Percentiles rank a stretch among this genome's conserved stretches.
These are phyloP conservation scores for Penicillium ucsense DNA, from an alignment of 495 filamentous ascomycete species.

Conservation along the genomic window DNA sequence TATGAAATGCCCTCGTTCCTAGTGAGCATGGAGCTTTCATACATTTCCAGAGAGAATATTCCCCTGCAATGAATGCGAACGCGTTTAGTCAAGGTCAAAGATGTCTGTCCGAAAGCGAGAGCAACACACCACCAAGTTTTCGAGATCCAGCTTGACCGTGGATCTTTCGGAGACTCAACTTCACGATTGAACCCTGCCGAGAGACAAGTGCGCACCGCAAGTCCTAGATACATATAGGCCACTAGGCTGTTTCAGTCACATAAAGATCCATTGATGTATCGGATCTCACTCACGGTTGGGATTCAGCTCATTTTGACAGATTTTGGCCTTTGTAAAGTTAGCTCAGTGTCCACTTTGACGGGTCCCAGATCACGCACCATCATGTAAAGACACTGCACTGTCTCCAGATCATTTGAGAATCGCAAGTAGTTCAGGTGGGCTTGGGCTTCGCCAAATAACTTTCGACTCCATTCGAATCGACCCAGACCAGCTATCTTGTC, in stretches of 20 bases:
- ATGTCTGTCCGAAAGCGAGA: no score
- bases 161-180: conserved; percentile 22
- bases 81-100: no score
- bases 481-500: conserved; percentile 23
- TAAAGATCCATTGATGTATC: neutral
- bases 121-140: conserved; percentile 34
- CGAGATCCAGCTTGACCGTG: conserved; percentile 30
- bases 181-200: conserved; percentile 34
- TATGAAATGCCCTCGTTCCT: neutral
- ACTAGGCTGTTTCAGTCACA: conserved; percentile 12
- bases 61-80: conserved; percentile 15
- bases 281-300: conserved; percentile 22
- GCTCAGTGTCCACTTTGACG: neutral
- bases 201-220: conserved; percentile 32
- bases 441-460: conserved; percentile 33
- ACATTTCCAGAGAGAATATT: conserved; percentile 34
- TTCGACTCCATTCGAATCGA: conserved; percentile 35
- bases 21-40: neutral
- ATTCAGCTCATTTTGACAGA: conserved; percentile 36
- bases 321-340: conserved; percentile 22
- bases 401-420: conserved; percentile 34
- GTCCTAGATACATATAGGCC: conserved; percentile 37
- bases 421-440: conserved; percentile 25
- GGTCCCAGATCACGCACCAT: conserved; percentile 17
- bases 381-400: conserved; percentile 32